Evolutionary conservation across 1,284 basidiomycete species (phyloP), one percentile per base, ranked within the genome.

Genomic region (Moesziomyces sp.): DNA sequence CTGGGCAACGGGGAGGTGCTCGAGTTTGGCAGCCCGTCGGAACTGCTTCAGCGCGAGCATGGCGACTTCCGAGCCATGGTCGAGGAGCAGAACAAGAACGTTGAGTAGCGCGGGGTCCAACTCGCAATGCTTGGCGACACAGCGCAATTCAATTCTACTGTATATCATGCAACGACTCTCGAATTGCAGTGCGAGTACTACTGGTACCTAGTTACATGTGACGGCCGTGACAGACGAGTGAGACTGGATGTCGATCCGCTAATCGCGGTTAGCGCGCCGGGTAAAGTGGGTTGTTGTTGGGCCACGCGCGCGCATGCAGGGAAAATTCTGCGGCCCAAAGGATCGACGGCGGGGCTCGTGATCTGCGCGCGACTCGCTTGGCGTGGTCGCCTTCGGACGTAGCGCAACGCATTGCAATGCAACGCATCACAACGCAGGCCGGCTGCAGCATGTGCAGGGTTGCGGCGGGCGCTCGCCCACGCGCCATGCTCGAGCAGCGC

Each of bases 1-100:
- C 87, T 92, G 78, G 89, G 90, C 75, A 89, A 89, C 2, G 91
- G 91, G 0, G 84, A 86, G 58, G 89, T 92, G 61, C 88, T 82
- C 8, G 83, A 85, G 86, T 93, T 95, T n/a, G 71, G 58, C 18
- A 59, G 54, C 13, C 70, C 71, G 0, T 40, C 40, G 9, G 54
- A 63, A 34, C 54, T 74, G 49, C 30, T 76, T 8, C 1, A 26
- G n/a, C 35, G 46, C 14, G 47, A 48, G 9, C 28, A 63, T 21
- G 60, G 62, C 30, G 55, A 62, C 19, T 71, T 76, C 58, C 54
- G 28, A 23, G 44, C 52, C 28, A 52, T 77, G 52, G 68, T 65
- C 18, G 49, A 58, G 7, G 56, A 67, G 52, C 68, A 76, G 42
- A 57, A 57, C 19, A 40, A 51, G 11, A 24, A 57, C 26, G 54